phyloP scores from a whole-genome alignment of 441 rosid genomes.

The Jatropha podagrica region DNA sequence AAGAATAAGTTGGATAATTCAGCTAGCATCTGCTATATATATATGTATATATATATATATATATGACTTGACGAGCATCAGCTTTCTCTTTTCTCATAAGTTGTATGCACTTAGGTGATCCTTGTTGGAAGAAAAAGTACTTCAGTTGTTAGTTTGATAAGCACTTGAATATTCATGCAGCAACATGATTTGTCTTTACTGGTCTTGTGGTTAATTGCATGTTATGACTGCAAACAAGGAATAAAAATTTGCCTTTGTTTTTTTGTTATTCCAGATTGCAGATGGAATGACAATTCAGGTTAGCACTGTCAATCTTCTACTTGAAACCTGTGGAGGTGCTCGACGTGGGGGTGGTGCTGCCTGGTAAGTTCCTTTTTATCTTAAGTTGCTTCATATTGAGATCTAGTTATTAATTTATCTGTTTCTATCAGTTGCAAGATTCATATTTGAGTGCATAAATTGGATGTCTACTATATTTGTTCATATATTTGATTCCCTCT shows the following conservation, averaged over 20 bases:
- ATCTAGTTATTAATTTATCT: background rate
- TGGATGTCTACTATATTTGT: background rate
- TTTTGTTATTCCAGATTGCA: conserved; percentile 65
- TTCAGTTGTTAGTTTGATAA: background rate
- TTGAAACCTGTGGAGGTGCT: conserved; percentile 83
- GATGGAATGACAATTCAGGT: conserved; percentile 98
- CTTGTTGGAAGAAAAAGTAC: background rate
- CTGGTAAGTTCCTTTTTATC: conserved; percentile 53
- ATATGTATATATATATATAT: background rate
- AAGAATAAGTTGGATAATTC: background rate
- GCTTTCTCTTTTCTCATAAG: background rate
- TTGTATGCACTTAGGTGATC: background rate
- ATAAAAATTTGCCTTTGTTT: background rate
- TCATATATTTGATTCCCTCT: background rate
- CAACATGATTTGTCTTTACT: background rate
- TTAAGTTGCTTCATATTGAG: background rate
- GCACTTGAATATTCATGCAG: background rate
- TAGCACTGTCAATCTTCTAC: conserved; percentile 83
- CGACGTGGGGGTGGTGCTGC: conserved; percentile 74
- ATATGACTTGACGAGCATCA: background rate
- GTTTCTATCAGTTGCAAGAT: background rate
- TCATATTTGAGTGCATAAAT: background rate
- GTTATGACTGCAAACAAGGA: background rate
- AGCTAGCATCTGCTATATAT: background rate
- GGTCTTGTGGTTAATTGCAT: background rate